Evolutionary conservation across 805 yeast species (phyloP).

Genomic region (Candida yuanshanica): DNA sequence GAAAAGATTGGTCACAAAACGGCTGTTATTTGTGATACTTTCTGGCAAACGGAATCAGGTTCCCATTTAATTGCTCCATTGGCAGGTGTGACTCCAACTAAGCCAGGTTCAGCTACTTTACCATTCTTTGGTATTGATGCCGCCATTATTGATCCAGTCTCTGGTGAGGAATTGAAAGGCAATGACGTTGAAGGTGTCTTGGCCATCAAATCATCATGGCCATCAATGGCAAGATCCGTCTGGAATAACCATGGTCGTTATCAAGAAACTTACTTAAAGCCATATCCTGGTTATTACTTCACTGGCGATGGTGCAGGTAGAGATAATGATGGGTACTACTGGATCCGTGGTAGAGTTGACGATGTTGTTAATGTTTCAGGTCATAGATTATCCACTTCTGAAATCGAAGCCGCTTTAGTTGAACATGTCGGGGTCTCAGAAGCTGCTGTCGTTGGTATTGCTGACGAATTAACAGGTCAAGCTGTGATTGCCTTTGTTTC

Average conservation of each 20-base stretch:
- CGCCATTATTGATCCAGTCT: slow-evolving; percentile 85
- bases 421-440: slow-evolving; percentile 81
- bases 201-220: slow-evolving; percentile 90
- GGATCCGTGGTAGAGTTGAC: slow-evolving; percentile 98
- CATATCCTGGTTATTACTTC: slow-evolving; percentile 91
- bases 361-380: slow-evolving; percentile 98
- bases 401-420: slow-evolving; percentile 87
- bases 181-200: slow-evolving; percentile 95
- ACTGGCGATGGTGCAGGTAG: slow-evolving; percentile 99
- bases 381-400: slow-evolving; percentile 97
- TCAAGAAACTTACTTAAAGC: slow-evolving; percentile 87
- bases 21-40: slow-evolving; percentile 91
- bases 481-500: slow-evolving; percentile 95
- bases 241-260: slow-evolving; percentile 83
- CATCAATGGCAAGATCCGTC: slow-evolving; percentile 97
- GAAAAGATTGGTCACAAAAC: slow-evolving; percentile 85
- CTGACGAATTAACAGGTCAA: slow-evolving; percentile 95
- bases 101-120: slow-evolving; percentile 95
- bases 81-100: slow-evolving; percentile 91
- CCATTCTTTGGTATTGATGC: slow-evolving; percentile 96
- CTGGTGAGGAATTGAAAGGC: slow-evolving; percentile 78
- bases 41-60: slow-evolving; percentile 99
- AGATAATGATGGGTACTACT: slow-evolving; percentile 92
- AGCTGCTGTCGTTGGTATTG: slow-evolving; percentile 93
- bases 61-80: slow-evolving; percentile 91